Evolutionary conservation across 306 rosid species (phyloP).

Genomic region (Cercis canadensis): DNA sequence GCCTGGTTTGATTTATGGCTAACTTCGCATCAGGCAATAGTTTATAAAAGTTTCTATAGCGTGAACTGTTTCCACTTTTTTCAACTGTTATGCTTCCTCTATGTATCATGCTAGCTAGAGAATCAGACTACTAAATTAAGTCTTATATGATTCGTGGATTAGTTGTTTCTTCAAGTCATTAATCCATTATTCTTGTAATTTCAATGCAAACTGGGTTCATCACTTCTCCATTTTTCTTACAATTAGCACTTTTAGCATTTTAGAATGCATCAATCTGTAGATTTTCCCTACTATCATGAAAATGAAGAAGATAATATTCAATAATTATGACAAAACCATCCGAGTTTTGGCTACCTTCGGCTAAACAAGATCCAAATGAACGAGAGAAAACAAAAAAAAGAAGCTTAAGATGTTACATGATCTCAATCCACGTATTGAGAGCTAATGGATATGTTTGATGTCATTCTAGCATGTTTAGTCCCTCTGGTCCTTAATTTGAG

Average conservation of each 20-base stretch:
- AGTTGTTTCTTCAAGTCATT: not conserved
- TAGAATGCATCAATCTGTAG: slow-evolving; percentile 3
- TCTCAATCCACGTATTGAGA: not conserved
- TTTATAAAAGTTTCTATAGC: not conserved
- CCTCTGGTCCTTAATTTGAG: not conserved
- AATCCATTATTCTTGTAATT: slow-evolving; percentile 38
- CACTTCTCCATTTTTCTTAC: slow-evolving; percentile 6
- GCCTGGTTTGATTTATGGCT: too few species aligned
- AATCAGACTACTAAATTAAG: not conserved
- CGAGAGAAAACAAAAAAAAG: too few species aligned
- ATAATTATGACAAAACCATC: slow-evolving; percentile 11
- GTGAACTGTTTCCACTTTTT: slow-evolving; percentile 11
- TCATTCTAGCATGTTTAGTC: not conserved
- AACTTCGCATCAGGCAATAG: not conserved
- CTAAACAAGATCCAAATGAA: not conserved
- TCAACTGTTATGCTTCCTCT: slow-evolving; percentile 10
- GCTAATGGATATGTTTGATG: not conserved
- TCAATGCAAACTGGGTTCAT: slow-evolving; percentile 4
- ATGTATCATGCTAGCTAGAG: too few species aligned
- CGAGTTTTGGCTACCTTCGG: too few species aligned
- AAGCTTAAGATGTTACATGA: not conserved
- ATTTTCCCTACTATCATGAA: not conserved
- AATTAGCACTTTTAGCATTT: slow-evolving; percentile 14
- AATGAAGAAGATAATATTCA: not conserved
- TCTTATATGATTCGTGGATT: too few species aligned